phyloP scores from a whole-genome alignment of 2,329 filamentous ascomycete genomes.

The Aspergillus cejpii region DNA sequence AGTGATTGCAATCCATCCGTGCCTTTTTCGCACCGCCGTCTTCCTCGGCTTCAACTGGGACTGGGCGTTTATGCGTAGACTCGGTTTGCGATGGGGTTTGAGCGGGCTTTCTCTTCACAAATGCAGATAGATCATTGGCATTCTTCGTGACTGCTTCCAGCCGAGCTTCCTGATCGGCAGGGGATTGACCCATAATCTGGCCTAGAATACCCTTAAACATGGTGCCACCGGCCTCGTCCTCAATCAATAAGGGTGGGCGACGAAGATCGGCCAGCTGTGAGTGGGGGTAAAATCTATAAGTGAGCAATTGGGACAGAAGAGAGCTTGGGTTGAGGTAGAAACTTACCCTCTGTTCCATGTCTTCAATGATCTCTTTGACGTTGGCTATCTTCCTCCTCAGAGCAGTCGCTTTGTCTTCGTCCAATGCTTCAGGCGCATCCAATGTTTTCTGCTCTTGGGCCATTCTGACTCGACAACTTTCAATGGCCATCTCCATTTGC shows the following conservation, averaged over 20 bases:
- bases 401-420: constrained; percentile 38
- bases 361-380: constrained; percentile 54
- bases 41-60: constrained; percentile 18
- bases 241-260: constrained; percentile 47
- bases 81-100: constrained; percentile 10
- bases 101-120: constrained; percentile 51
- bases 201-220: constrained; percentile 54
- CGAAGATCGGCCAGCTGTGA: constrained; percentile 50
- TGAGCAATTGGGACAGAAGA: neutral
- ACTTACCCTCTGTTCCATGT: constrained; percentile 54
- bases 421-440: constrained; percentile 29
- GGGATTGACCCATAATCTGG: constrained; percentile 50
- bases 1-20: constrained; percentile 13
- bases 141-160: constrained; percentile 50
- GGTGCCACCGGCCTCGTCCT: constrained; percentile 32
- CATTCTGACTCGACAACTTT: constrained; percentile 51
- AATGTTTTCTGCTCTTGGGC: constrained; percentile 47
- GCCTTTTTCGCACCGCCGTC: constrained; percentile 21
- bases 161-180: constrained; percentile 47
- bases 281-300: neutral
- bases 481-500: constrained; percentile 56
- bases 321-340: neutral
- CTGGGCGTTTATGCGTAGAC: constrained; percentile 26
- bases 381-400: constrained; percentile 48
- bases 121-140: constrained; percentile 54